A percentile compares a stretch with the other conserved stretches of the same genome.
Conservation (phyloP, 2,329 filamentous ascomycete genomes). For the Xylaria sp. region DNA sequence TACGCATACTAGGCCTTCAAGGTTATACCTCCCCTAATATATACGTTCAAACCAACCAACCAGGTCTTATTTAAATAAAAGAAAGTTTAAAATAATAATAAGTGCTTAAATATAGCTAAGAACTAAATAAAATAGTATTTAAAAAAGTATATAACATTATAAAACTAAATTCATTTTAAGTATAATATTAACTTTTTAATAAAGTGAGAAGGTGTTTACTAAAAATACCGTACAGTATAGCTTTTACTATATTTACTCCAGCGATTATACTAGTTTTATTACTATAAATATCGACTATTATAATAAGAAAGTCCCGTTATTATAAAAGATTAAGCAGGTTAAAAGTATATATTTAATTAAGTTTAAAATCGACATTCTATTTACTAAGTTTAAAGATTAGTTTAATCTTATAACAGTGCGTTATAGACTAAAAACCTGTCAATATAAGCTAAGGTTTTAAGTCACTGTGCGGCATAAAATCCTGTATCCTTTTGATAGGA, state of each 20-base stretch:
- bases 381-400: not conserved
- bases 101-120: not conserved
- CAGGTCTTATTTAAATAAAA: no score
- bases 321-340: not conserved
- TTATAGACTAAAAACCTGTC: no score
- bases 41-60: no score
- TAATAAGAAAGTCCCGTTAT: not conserved
- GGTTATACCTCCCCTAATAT: no score
- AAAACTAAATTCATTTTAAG: not conserved
- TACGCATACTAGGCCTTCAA: no score
- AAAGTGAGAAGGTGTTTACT: not conserved
- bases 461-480: no score
- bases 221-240: not conserved
- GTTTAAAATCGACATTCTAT: not conserved
- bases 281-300: not conserved
- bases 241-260: not conserved
- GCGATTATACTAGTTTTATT: not conserved
- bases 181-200: not conserved
- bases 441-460: no score
- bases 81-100: not conserved
- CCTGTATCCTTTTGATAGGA: no score
- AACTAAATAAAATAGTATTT: conserved; percentile 17
- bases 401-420: no score
- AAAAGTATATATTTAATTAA: not conserved
- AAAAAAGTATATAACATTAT: not conserved